Evolutionary conservation across 768 basidiomycete species (phyloP), one percentile per base, ranked within the genome.

Genomic region (Saitozyma sp.): DNA sequence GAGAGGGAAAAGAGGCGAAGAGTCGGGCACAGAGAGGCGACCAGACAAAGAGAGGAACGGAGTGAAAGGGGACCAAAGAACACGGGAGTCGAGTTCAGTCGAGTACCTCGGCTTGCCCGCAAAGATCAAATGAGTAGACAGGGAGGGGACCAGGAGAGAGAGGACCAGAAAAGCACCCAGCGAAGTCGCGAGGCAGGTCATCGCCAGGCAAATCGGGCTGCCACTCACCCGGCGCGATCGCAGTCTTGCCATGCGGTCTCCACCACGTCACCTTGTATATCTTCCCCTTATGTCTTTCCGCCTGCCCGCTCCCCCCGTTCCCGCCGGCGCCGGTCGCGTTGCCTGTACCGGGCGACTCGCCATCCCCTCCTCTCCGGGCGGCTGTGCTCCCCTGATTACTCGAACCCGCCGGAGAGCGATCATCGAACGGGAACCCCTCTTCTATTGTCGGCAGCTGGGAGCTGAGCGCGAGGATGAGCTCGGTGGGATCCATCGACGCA

Each of bases 161-260:
- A 29, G 29, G 29, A 29, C 29, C 29, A 29, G 29, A 29, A 29
- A 29, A 29, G 29, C 29, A 29, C 29, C 2, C 29, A 5, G 29
- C 2, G 29, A 5, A 29, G 29, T 29, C 2, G 29, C 5, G 29
- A 29, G 29, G 5, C 29, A 5, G 29, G 29, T 29, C 29, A 5
- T 29, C 29, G 29, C 29, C 29, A 29, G 29, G 5, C 29, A 29
- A 29, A 29, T 29, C 29, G 29, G 29, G 29, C 29, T 29, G 29
- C 29, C 5, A 49, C 63, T 55, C 48, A 63, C 61, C 65, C 8
- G 62, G 63, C 14, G 58, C 62, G 13, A 68, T 65, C 9, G 67
- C 67, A 8, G 67, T 68, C 50, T 68, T 61, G 7, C 70, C 70
- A 57, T 71, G 70, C 2, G 70, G 70, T 65, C 70, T 63, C 66